Base-by-base conservation (phyloP, 2,329 filamentous ascomycete genomes). In the Pseudocercospora macadamiae region DNA sequence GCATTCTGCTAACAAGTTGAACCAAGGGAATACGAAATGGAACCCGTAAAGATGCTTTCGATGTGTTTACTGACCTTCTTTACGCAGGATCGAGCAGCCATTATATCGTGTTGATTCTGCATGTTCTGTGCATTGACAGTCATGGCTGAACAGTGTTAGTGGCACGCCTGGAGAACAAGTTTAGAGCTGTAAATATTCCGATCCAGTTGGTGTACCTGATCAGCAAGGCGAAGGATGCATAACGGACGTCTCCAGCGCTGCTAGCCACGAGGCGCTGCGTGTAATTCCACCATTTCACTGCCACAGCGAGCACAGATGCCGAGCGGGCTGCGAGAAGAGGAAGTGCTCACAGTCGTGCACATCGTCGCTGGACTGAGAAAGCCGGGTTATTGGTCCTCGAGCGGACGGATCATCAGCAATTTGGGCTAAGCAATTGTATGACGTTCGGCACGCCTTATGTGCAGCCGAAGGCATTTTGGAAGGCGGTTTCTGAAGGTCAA, bases 11-110 rank as follows among this genome's bases (percentile, higher is more conserved):
- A 8, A 51, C 44, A 52, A 14, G 47, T 51, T 18, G 42, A 19
- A 47, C 55, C 16, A 51, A 57, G 26, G 55, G 52, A 52, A 52
- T 44, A 45, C 19, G 25, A 44, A 42, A 26, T 16, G 36, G 34
- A 30, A 45, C 18, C 12, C 16, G 19, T n/a, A 44, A 52, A 19
- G 9, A n/a, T 12, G 23, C 23, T 45, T 19, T 26, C 6, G 25
- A 16, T 44, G 36, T 26, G 18, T 26, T 18, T 54, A 45, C 14
- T 32, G 16, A 42, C 34, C 51, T 30, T 45, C 51, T 14, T 30
- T 12, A 4, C n/a, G n/a, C n/a, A n/a, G n/a, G n/a, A n/a, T n/a
- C n/a, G n/a, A n/a, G n/a, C n/a, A n/a, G n/a, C n/a, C 19, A 19
- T 51, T 30, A 51, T 51, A 51, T 32, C 9, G 16, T 9, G 32